phyloP scores from a whole-genome alignment of 495 filamentous ascomycete species.

The Xylaria telfairii region DNA sequence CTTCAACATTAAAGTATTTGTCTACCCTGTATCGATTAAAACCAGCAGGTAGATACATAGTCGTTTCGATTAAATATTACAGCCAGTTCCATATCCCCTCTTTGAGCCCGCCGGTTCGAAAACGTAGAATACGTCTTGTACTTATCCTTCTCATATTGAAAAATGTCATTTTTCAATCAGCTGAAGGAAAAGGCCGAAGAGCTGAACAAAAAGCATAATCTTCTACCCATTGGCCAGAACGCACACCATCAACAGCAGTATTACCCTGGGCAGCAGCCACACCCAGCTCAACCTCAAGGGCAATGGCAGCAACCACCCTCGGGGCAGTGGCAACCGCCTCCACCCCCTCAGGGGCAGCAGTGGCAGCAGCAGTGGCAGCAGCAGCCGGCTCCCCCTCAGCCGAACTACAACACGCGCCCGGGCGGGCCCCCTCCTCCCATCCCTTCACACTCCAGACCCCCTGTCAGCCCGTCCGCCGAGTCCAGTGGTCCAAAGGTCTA shows the following conservation, averaged over 20 bases:
- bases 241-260: slow-evolving; percentile 20
- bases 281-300: slow-evolving; percentile 14
- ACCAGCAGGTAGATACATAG: background rate
- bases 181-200: slow-evolving; percentile 27
- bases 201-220: slow-evolving; percentile 31
- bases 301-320: slow-evolving; percentile 21
- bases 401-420: slow-evolving; percentile 24
- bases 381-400: slow-evolving; percentile 8
- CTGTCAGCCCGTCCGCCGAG: background rate
- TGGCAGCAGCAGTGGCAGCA: slow-evolving; percentile 24
- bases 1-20: background rate
- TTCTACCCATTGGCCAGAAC: slow-evolving; percentile 25
- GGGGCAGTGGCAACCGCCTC: slow-evolving; percentile 20
- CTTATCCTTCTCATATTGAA: background rate
- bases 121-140: background rate
- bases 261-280: slow-evolving; percentile 27
- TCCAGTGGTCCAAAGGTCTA: slow-evolving; percentile 30
- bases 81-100: background rate
- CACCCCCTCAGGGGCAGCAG: slow-evolving; percentile 23
- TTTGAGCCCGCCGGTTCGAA: background rate
- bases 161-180: slow-evolving; percentile 27
- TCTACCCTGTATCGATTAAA: background rate
- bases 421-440: slow-evolving; percentile 23
- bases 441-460: slow-evolving; percentile 17
- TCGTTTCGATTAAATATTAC: background rate